Conservation (phyloP, 441 rosid genomes). For the Viola pubescens region DNA sequence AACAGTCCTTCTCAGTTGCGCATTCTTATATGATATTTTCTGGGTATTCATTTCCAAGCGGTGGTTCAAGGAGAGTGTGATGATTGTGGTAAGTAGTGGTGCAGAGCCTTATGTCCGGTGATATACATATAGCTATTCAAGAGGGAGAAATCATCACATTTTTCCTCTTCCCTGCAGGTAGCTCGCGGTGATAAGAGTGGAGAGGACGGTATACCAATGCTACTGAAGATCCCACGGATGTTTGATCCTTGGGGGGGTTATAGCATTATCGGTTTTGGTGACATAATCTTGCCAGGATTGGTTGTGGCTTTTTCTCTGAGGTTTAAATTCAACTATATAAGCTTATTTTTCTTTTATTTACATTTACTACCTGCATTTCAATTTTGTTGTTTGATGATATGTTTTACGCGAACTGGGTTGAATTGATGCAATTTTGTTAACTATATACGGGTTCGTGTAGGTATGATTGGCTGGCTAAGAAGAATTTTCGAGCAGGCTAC, state of each 20-base stretch:
- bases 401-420: background rate
- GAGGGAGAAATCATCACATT: too few species aligned
- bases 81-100: constrained; percentile 74
- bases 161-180: constrained; percentile 35
- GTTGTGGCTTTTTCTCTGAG: constrained; percentile 62
- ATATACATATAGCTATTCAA: too few species aligned
- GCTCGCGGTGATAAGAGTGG: constrained; percentile 84
- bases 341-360: background rate
- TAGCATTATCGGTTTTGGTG: constrained; percentile 83
- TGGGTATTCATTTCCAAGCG: constrained; percentile 84
- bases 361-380: background rate
- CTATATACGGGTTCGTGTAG: constrained; percentile 32
- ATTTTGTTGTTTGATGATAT: background rate
- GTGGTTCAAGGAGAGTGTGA: constrained; percentile 87
- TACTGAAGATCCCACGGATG: constrained; percentile 68
- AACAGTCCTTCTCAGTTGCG: constrained; percentile 84
- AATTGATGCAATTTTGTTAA: background rate
- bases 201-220: constrained; percentile 83
- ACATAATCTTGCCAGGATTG: constrained; percentile 70
- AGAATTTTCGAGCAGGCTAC: constrained; percentile 79
- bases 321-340: constrained; percentile 18
- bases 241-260: constrained; percentile 93
- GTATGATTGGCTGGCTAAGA: constrained; percentile 87
- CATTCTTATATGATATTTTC: constrained; percentile 87
- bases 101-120: background rate